phyloP scores from a whole-genome alignment of 371 early-diverging fungal genomes.

The Lichtheimia ornata region DNA sequence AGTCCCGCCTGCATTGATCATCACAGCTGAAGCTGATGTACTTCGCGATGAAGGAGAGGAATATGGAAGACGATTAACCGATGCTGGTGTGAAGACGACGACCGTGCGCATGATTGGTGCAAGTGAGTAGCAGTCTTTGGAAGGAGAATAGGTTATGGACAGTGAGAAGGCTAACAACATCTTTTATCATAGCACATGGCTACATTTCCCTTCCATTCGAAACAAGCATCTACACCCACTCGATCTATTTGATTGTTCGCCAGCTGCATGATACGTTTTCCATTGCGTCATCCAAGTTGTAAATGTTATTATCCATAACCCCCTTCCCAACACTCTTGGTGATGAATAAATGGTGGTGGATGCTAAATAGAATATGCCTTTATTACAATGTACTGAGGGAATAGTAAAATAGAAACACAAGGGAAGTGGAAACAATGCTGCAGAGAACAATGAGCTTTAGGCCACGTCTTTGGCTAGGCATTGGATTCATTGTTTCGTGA shows the following conservation, averaged over 20 bases:
- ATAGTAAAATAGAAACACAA: conserved; percentile 6
- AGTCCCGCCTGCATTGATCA: conserved; percentile 19
- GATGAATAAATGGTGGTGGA: not conserved
- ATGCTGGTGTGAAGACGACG: conserved; percentile 17
- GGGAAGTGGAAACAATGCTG: not conserved
- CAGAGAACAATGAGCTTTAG: conserved; percentile 3
- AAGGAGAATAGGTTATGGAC: too few species aligned
- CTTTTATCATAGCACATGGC: conserved; percentile 12
- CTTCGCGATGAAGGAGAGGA: conserved; percentile 25
- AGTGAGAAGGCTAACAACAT: not conserved
- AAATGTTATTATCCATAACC: not conserved
- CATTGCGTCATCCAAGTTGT: not conserved
- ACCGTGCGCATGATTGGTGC: conserved; percentile 19
- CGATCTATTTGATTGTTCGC: not conserved
- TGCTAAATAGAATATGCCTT: not conserved
- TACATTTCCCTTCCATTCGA: conserved; percentile 13
- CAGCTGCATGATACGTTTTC: not conserved
- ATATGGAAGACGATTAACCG: conserved; percentile 15
- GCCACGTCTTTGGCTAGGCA: not conserved
- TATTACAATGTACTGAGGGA: not conserved
- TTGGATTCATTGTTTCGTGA: not conserved
- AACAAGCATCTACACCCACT: conserved; percentile 12
- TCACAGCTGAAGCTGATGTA: conserved; percentile 24
- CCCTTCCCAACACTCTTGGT: not conserved
- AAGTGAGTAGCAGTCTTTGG: not conserved